Base-by-base conservation (phyloP, 139 green algal species). In the Chlamydomonas schloesseri region DNA sequence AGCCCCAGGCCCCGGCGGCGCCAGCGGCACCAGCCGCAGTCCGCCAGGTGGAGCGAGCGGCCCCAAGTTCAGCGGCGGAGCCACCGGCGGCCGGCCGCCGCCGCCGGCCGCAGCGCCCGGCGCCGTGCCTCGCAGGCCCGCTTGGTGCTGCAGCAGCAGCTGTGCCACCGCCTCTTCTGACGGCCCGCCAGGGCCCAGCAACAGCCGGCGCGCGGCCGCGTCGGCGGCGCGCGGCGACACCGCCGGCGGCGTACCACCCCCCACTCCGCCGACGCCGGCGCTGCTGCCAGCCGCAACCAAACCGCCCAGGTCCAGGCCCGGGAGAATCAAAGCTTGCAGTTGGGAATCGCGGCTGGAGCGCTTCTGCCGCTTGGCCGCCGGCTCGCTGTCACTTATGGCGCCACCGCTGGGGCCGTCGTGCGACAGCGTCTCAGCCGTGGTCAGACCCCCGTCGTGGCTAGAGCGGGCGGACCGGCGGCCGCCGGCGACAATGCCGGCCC, bases 321-420 rank as follows among this genome's bases (percentile, higher is more conserved):
- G 42, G 6, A 50, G 42, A 5, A 8, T 50, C 42, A 50, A 8
- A 5, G 42, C 6, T 8, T 50, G 42, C 42, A 50, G 42, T 8
- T 50, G 42, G 6, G 42, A 50, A 8, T 85, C 79, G 15, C 36
- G 46, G 31, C 79, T 85, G 47, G 55, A 13, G 0, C 79, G 79
- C 79, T 85, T 85, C 65, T 85, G 79, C 21, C 79, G 46, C 67
- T 85, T 85, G 46, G 47, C 18, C 37, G 67, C 31, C 0, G 79
- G 79, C 79, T 77, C 79, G 14, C 47, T 33, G 10, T 47, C 68
- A 3, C 68, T 47, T 33, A 10, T 46, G 37, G 46, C 46, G 13
- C 53, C 23, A 18, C 31, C 26, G 0, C 76, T 28, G 29, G 36
- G 37, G 20, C 55, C 60, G 28, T 15, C 24, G 55, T 29, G 42